Base-by-base conservation (phyloP, 352 stramenopile species). In the Nannochloropsis limnetica region DNA sequence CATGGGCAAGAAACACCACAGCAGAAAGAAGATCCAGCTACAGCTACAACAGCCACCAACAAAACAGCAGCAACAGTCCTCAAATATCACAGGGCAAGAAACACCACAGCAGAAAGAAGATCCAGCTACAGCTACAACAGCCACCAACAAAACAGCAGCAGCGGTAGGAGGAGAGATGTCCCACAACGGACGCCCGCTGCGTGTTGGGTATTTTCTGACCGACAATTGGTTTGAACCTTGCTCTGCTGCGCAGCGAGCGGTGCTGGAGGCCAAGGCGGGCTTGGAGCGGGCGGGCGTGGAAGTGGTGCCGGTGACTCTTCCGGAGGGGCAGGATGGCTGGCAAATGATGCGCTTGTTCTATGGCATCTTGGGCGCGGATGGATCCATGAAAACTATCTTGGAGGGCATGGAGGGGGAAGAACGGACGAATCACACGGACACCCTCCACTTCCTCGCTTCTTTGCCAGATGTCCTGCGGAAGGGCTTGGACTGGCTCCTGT, bases 221-320 rank as follows among this genome's bases (percentile, higher is more conserved):
- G 86, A 89, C 74, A 79, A 85, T 27, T 89, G 83, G 80, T 89
- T 89, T 45, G 17, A 88, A 22, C 84, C 86, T 0, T 86, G 79
- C 74, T 9, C 23, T 14, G 81, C 83, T 31, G 61, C 81, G 81
- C 17, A 80, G 2, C 44, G 86, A 2, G 86, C 84, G 8, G 79
- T 89, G 2, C 22, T 68, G 14, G 84, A 88, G 32, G 83, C 86
- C n/a, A 74, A 68, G 3, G 45, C 79, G n/a, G 85, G 82, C 5
- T 82, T 89, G 68, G 54, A 82, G 44, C 43, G 32, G 22, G 68
- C 82, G 4, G 83, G 84, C 15, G 83, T 88, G 67, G 83, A 81
- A 44, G 81, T 89, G 25, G 86, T 86, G 22, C 68, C 29, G n/a
- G 86, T 89, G 68, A 69, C 81, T 20, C 44, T 80, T 0, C 45